Evolutionary conservation across 106 monocot genomes (phyloP).

Genomic region (Chionographis japonica): DNA sequence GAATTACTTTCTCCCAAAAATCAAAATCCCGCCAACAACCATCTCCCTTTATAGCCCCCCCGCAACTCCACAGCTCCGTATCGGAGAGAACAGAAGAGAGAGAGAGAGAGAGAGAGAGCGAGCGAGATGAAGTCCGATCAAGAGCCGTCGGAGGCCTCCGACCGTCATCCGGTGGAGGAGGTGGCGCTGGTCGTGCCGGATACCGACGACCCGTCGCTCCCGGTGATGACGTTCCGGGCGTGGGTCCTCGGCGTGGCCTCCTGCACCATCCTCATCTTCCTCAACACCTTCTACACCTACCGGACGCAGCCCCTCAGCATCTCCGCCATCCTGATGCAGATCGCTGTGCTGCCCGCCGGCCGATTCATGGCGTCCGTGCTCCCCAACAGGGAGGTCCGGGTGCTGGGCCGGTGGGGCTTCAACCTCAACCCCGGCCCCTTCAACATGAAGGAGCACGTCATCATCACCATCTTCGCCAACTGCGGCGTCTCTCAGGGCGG

Average conservation of each 20-base stretch:
- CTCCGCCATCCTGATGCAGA: constrained; percentile 64
- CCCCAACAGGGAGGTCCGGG: constrained; percentile 33
- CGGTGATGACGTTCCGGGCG: constrained; percentile 65
- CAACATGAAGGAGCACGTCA: constrained; percentile 79
- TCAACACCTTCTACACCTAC: constrained; percentile 78
- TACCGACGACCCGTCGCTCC: constrained; percentile 62
- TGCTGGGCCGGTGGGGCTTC: constrained; percentile 28
- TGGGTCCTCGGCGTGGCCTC: constrained; percentile 50
- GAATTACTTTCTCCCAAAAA: too few relatives aligned
- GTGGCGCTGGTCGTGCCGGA: constrained; percentile 69
- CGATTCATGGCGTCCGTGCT: constrained; percentile 56
- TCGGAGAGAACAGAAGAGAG: too few relatives aligned
- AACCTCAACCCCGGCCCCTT: constrained; percentile 73
- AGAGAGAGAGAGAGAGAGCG: too few relatives aligned
- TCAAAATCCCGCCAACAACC: too few relatives aligned
- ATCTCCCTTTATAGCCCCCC: too few relatives aligned
- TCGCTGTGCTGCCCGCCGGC: constrained; percentile 53
- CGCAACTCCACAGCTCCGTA: too few relatives aligned
- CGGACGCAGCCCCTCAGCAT: constrained; percentile 60
- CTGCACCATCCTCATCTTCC: constrained; percentile 51
- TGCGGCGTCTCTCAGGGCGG: constrained; percentile 53
- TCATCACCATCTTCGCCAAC: constrained; percentile 68
- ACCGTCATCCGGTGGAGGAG: constrained; percentile 33
- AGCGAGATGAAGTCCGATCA: too few relatives aligned
- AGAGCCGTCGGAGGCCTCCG: too few relatives aligned